Conservation (phyloP, 2,329 filamentous ascomycete species). For the Boeremia lycopersici region DNA sequence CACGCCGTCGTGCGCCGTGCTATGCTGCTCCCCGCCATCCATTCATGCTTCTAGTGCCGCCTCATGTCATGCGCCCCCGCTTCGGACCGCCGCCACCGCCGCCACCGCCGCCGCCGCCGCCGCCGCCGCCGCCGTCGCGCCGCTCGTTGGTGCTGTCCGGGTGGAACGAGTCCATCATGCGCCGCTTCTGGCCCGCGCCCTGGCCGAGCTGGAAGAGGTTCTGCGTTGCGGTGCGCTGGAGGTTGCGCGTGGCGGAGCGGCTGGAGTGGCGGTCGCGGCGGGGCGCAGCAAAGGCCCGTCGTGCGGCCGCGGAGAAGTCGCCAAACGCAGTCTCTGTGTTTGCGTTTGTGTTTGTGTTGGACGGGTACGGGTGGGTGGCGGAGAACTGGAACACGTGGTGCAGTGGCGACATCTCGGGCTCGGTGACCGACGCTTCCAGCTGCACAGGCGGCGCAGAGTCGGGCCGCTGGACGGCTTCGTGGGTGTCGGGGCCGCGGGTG, state of each 20-base stretch:
- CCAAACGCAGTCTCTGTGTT: slow-evolving; percentile 38
- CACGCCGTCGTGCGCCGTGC: neutral
- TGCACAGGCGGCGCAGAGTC: slow-evolving; percentile 50
- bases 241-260: slow-evolving; percentile 44
- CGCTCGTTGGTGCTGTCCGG: slow-evolving; percentile 65
- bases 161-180: slow-evolving; percentile 78
- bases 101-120: slow-evolving; percentile 43
- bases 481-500: slow-evolving; percentile 31
- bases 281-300: slow-evolving; percentile 40
- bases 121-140: slow-evolving; percentile 59
- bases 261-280: slow-evolving; percentile 48
- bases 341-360: slow-evolving; percentile 49
- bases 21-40: neutral
- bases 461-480: slow-evolving; percentile 27
- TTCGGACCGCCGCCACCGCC: slow-evolving; percentile 46
- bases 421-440: slow-evolving; percentile 41
- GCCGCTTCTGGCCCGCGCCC: slow-evolving; percentile 73
- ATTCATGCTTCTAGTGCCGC: neutral
- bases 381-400: slow-evolving; percentile 69
- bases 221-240: slow-evolving; percentile 41
- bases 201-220: slow-evolving; percentile 59
- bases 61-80: slow-evolving; percentile 46
- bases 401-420: slow-evolving; percentile 37
- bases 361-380: slow-evolving; percentile 65
- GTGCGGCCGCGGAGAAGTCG: slow-evolving; percentile 38